Percentiles rank a stretch among this genome's conserved stretches.
Evolutionary conservation across 352 stramenopile species (phyloP).

Genomic region (Phytopythium litorale): DNA sequence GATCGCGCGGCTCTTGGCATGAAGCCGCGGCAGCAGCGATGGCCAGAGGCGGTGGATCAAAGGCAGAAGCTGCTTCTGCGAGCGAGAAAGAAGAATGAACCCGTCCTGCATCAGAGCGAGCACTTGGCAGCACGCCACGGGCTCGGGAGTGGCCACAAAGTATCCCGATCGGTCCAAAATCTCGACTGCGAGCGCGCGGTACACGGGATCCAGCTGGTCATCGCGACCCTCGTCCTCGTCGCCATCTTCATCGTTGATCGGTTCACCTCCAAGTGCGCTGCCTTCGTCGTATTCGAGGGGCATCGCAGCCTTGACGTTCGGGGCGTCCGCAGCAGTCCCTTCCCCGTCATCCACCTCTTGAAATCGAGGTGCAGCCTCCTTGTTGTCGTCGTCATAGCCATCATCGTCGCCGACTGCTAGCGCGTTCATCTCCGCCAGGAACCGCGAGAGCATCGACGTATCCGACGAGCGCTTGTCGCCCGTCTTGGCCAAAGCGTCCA

Average conservation of each 20-base stretch:
- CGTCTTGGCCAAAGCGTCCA: neutral
- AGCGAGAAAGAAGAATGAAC: slow-evolving; percentile 35
- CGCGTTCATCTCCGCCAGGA: slow-evolving; percentile 66
- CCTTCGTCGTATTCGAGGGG: slow-evolving; percentile 58
- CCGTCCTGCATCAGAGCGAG: slow-evolving; percentile 67
- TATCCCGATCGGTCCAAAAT: slow-evolving; percentile 76
- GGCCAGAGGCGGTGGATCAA: slow-evolving; percentile 77
- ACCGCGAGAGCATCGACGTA: slow-evolving; percentile 29
- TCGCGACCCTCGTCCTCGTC: slow-evolving; percentile 20
- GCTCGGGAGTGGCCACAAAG: slow-evolving; percentile 66
- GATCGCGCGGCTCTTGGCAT: slow-evolving; percentile 56
- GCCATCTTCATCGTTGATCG: slow-evolving; percentile 16
- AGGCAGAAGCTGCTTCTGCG: slow-evolving; percentile 57
- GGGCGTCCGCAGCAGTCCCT: slow-evolving; percentile 9
- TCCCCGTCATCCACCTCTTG: slow-evolving; percentile 12
- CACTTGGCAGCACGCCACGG: slow-evolving; percentile 68
- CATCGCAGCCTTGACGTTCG: slow-evolving; percentile 60
- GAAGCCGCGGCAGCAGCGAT: slow-evolving; percentile 55
- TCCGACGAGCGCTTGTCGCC: neutral
- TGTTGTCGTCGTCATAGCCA: slow-evolving; percentile 18
- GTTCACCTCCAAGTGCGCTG: slow-evolving; percentile 5
- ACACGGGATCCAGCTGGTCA: slow-evolving; percentile 16
- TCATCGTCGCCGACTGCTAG: slow-evolving; percentile 32
- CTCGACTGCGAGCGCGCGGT: slow-evolving; percentile 57
- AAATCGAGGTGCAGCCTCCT: slow-evolving; percentile 11